Base-by-base conservation (phyloP, 352 stramenopile species). In the Pythium guiyangense region DNA sequence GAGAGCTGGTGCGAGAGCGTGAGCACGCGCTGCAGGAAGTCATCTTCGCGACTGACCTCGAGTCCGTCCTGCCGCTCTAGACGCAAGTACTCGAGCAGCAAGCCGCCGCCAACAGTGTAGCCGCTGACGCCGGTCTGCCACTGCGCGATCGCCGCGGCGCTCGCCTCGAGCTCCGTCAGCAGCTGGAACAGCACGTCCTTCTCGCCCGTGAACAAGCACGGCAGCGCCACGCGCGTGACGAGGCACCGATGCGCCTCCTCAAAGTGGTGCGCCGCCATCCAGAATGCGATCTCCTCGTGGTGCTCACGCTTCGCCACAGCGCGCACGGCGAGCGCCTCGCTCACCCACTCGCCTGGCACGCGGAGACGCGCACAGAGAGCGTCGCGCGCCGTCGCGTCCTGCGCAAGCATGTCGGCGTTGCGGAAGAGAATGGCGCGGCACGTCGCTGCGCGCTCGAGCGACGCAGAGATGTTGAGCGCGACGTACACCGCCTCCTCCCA, bases 401-500 rank as follows among this genome's bases (percentile, higher is more conserved):
- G 64, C 34, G 71, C 58, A 6, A 88, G 58, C 49, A 79, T 68
- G 57, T 89, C 77, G 11, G 69, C 78, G 49, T 92, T 85, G 11
- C 81, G 80, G 54, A 82, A 73, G 6, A 94, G 66, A 22, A 96
- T 52, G 18, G 72, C 68, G 34, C 77, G 79, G 26, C 77, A 84
- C 4, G 81, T 85, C 37, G 63, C 53, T 17, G 74, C 72, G 20
- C 86, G 84, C 64, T 92, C 79, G 12, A 35, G 57, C 17, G 57
- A 59, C 35, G 85, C 64, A 9, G 74, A 77, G 53, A 94, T 86
- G 54, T 87, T 94, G 15, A 93, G 70, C 15, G 84, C 67, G 31
- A 96, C 84, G 58, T 92, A 93, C 9, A 92, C 50, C 22, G 83
- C 85, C 20, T 92, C 66, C 48, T 90, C 60, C 77, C 84, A 91